Evolutionary conservation across 2,329 filamentous ascomycete species (phyloP).

Genomic region (Paraphoma sp.): DNA sequence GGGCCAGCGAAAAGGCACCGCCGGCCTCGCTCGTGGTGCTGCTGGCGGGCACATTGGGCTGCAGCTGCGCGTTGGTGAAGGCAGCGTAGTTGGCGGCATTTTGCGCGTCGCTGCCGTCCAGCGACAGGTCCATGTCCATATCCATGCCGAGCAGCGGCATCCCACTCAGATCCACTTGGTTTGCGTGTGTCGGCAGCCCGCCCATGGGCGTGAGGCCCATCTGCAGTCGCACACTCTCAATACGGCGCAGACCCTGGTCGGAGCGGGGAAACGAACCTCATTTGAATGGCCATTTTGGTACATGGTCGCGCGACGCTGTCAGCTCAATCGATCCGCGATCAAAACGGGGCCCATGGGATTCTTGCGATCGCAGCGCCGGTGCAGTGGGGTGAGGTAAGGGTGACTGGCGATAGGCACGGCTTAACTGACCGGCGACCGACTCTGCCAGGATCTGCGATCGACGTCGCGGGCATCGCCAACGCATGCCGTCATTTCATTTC

Average conservation of each 20-base stretch:
- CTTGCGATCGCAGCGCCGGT: background rate
- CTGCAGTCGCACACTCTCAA: constrained; percentile 31
- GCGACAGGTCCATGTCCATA: constrained; percentile 53
- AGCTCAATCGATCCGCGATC: constrained; percentile 1
- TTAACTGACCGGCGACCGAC: background rate
- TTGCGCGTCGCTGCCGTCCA: constrained; percentile 30
- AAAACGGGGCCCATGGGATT: constrained; percentile 14
- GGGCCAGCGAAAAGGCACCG: constrained; percentile 23
- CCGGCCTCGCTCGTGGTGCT: constrained; percentile 30
- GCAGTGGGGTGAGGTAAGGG: background rate
- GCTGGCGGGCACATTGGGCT: constrained; percentile 30
- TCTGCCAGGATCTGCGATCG: background rate
- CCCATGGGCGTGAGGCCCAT: constrained; percentile 37
- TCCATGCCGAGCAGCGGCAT: constrained; percentile 53
- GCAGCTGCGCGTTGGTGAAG: constrained; percentile 35
- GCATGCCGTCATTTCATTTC: background rate
- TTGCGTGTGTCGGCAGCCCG: constrained; percentile 33
- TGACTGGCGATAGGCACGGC: constrained; percentile 1
- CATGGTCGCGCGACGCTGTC: constrained; percentile 40
- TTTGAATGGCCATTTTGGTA: constrained; percentile 37
- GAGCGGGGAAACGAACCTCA: constrained; percentile 30
- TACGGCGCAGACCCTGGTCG: constrained; percentile 17
- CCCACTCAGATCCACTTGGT: constrained; percentile 27
- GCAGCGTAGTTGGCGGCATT: constrained; percentile 23
- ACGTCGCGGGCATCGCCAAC: background rate